These are phyloP conservation scores for Sordariomycetes sp. DNA, from an alignment of 2,329 filamentous ascomycete genomes.

Conservation along the genomic window DNA sequence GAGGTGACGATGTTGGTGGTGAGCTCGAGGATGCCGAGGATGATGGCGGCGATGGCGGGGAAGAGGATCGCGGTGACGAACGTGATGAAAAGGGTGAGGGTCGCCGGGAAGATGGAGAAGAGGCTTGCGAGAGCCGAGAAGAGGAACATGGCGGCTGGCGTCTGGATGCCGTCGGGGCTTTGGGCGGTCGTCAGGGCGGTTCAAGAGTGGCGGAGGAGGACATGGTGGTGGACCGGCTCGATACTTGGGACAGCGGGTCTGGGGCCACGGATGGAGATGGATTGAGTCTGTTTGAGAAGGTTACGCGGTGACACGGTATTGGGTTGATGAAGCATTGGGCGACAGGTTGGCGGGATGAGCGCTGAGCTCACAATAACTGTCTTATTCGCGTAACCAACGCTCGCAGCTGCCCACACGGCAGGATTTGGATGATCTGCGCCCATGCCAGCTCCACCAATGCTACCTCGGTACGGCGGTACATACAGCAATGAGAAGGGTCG, in stretches of 20 bases:
- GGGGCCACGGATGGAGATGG: no score
- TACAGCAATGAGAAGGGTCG: no score
- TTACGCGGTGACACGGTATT: not conserved
- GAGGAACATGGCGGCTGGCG: not conserved
- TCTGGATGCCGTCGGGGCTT: not conserved
- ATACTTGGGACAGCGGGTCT: not conserved
- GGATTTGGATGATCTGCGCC: no score
- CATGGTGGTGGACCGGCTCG: not conserved
- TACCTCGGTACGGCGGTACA: no score
- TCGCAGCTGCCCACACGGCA: no score
- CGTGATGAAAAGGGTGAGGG: not conserved
- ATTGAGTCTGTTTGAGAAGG: not conserved
- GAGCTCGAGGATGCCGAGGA: slow-evolving; percentile 1
- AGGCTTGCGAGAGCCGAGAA: not conserved
- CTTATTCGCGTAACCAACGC: no score
- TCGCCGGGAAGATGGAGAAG: not conserved
- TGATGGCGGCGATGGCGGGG: not conserved
- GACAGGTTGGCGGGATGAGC: no score
- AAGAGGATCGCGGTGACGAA: not conserved
- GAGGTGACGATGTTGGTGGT: not conserved
- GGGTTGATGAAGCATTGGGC: no score
- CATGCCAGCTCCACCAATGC: no score
- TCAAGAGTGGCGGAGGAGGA: not conserved
- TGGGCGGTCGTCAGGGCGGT: not conserved
- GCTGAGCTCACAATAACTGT: no score